Evolutionary conservation across 129 eudicot genomes (phyloP), one percentile per base, ranked within the genome.

Genomic region (Artemisia annua): DNA sequence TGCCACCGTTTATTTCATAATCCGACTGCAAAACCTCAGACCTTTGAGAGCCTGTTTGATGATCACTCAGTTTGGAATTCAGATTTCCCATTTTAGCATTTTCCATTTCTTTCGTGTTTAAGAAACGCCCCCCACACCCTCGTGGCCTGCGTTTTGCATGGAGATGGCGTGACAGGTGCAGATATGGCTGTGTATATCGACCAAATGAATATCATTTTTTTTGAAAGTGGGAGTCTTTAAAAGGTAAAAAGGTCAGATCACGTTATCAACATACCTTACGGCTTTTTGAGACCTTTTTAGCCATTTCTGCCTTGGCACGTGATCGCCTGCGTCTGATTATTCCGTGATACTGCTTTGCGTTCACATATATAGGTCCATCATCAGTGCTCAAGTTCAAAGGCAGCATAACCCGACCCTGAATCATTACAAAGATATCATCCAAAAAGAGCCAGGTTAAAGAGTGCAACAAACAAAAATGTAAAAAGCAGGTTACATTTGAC

Each of bases 131-230:
- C 12, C 98, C 98, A 15, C 81, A 84, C 61, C 98, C 98, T 78
- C 98, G 84, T 44, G 95, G 95, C n/a, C 98, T 84, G 20, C 98
- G 92, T 83, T 82, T 85, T 11, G 98, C 98, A 22, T 92, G 98
- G 78, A 90, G 98, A 68, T 92, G 98, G 57, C 98, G 90, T 0
- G 98, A 92, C 44, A 77, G 77, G 78, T 92, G 98, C 78, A 83
- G 39, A 71, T 75, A 92, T 44, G 98, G 98, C 98, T 89, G 91
- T 39, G 66, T 64, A 56, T n/a, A 56, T 64, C 4, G 48, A 66
- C n/a, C 64, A 28, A 81, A 75, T 30, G 62, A 44, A 46, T 20
- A 17, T 46, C 53, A 51, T 44, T 28, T 52, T 39, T 67, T 32
- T 61, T 15, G 57, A 67, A 22, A 56, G 16, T 0, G 48, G 57